Percentiles rank a stretch among this genome's conserved stretches.
These are phyloP conservation scores for Blastomyces gilchristii DNA, from an alignment of 2,329 filamentous ascomycete species.

Conservation along the genomic window DNA sequence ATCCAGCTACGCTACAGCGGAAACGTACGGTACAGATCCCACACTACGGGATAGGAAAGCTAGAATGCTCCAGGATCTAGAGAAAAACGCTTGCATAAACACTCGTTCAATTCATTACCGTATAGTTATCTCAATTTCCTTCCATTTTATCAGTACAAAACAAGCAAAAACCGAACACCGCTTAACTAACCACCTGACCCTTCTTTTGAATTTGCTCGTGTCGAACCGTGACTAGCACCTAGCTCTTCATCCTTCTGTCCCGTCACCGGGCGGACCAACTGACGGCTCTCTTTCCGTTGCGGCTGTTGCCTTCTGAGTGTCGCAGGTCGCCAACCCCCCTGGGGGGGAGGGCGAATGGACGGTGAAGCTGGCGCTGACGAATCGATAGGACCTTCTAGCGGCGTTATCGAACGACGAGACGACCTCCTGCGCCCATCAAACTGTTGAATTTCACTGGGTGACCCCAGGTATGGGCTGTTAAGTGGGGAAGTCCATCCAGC, in stretches of 20 bases:
- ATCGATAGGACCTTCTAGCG: not conserved
- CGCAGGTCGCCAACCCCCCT: slow-evolving; percentile 14
- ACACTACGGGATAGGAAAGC: not conserved
- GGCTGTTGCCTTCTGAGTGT: slow-evolving; percentile 9
- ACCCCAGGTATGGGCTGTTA: slow-evolving; percentile 20
- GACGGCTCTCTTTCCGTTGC: slow-evolving; percentile 25
- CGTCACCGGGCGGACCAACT: slow-evolving; percentile 24
- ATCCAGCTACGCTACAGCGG: not conserved
- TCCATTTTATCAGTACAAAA: not conserved
- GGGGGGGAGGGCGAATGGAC: slow-evolving; percentile 15
- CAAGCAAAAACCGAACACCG: not conserved
- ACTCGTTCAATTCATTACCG: not conserved
- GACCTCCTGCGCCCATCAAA: slow-evolving; percentile 25
- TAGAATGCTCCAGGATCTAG: not conserved
- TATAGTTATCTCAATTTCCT: not conserved
- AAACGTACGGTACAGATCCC: not conserved
- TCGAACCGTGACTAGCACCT: slow-evolving; percentile 21
- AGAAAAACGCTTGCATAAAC: not conserved
- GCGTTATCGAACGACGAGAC: slow-evolving; percentile 15
- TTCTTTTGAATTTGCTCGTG: not conserved
- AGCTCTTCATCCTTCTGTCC: slow-evolving; percentile 24
- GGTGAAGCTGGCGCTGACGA: slow-evolving; percentile 18
- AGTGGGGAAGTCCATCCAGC: slow-evolving; percentile 15
- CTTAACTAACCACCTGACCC: not conserved
- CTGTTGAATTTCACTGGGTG: slow-evolving; percentile 18